Base-by-base conservation (phyloP, 768 basidiomycete genomes). In the Russula vinacea region DNA sequence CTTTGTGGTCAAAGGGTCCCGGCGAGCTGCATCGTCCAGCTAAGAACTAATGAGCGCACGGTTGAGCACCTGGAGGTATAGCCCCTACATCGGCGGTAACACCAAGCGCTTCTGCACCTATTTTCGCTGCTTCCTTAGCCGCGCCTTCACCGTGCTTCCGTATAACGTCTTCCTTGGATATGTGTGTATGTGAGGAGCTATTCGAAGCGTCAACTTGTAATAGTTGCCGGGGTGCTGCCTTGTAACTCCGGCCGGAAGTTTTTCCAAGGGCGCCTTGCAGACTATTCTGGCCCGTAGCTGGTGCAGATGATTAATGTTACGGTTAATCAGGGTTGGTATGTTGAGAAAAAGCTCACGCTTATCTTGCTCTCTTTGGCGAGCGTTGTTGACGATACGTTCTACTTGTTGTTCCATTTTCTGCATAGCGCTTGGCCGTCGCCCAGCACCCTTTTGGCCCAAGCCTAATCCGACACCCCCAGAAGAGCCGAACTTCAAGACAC, bases 361-460 rank as follows among this genome's bases (percentile, higher is more conserved):
- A 71, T 93, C 91, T 75, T 88, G 91, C 73, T 94, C 92, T 67
- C 93, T 79, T 72, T 88, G 80, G 68, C 92, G 84, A 0, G 94
- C 91, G 73, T 91, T 94, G 70, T 86, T 94, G 24, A 99, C 96
- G 66, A 99, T 91, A 67, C 95, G 80, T 77, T 98, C 96, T 17
- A 99, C 95, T 73, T 99, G 97, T 60, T 88, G 84, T 70, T 93
- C 90, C 92, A 94, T 94, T 67, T 89, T 82, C 72, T 94, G 89
- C 89, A 94, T 90, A 0, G 92, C 92, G 69, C 82, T 93, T 13
- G 87, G 90, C 62, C 92, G 79, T 53, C 92, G 81, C 33, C 82
- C 84, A 11, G 83, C 82, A 2, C 83, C 79, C 69, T 90, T 86
- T 35, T 86, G 86, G 13, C 82, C 80, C 60, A 92, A 75, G 16